A percentile compares a stretch with the other conserved stretches of the same genome.
Evolutionary conservation across 257 asterid species (phyloP).

Genomic region (Solanum chmielewskii): DNA sequence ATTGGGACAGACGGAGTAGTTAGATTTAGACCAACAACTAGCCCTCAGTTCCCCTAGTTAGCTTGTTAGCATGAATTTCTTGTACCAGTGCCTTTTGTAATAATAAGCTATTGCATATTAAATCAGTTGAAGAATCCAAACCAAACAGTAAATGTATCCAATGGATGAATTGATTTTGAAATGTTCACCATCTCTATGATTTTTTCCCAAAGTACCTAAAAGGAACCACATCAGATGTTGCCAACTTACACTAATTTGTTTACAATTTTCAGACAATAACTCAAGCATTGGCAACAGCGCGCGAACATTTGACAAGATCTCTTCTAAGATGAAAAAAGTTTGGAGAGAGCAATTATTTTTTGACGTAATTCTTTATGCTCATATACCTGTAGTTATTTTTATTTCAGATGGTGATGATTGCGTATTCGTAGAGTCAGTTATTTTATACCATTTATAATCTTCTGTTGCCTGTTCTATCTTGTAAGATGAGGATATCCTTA

Average conservation of each 20-base stretch:
- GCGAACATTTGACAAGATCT: constrained; percentile 68
- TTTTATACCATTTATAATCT: neutral
- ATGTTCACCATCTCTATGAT: neutral
- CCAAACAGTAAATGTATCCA: neutral
- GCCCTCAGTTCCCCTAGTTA: neutral
- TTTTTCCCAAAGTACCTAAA: neutral
- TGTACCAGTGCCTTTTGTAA: neutral
- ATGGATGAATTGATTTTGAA: neutral
- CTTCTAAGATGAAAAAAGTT: constrained; percentile 37
- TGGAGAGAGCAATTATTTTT: neutral
- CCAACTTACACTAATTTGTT: neutral
- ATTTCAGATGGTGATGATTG: neutral
- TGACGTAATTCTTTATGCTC: neutral
- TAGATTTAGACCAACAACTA: neutral
- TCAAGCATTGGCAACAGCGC: constrained; percentile 79
- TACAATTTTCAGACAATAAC: constrained; percentile 42
- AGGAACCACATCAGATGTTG: neutral
- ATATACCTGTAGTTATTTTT: neutral
- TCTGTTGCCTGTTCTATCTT: neutral
- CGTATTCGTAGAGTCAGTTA: neutral
- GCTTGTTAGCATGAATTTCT: neutral
- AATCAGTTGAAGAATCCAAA: neutral
- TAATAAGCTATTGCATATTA: neutral
- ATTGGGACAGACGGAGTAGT: neutral
- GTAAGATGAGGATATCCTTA: neutral